Conservation (phyloP, 495 filamentous ascomycete genomes). For the Trichodelitschia bisporula region DNA sequence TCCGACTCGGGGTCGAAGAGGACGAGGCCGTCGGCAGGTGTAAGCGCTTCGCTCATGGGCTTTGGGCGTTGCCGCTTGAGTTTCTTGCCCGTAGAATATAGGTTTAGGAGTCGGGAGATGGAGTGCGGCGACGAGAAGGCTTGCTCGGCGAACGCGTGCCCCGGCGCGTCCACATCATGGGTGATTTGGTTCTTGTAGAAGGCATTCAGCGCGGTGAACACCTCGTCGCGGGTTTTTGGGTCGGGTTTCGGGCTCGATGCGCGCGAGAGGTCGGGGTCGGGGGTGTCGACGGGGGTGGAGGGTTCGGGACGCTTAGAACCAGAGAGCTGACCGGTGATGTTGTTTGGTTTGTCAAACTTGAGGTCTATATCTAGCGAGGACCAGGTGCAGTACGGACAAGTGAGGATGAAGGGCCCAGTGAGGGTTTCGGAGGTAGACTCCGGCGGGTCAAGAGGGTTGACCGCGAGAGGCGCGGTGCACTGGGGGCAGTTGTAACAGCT, state of each 20-base stretch:
- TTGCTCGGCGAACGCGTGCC: slow-evolving; percentile 17
- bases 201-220: slow-evolving; percentile 13
- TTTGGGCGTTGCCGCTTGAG: slow-evolving; percentile 33
- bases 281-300: not conserved
- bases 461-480: slow-evolving; percentile 57
- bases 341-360: slow-evolving; percentile 65
- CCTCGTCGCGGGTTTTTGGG: slow-evolving; percentile 12
- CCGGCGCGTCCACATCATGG: slow-evolving; percentile 9
- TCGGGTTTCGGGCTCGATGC: slow-evolving; percentile 17
- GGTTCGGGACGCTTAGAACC: not conserved
- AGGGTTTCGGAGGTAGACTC: slow-evolving; percentile 9
- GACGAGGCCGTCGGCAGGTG: slow-evolving; percentile 41
- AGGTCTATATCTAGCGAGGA: slow-evolving; percentile 71
- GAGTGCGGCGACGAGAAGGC: slow-evolving; percentile 58
- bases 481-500: slow-evolving; percentile 88
- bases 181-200: slow-evolving; percentile 34
- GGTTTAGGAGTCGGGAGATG: slow-evolving; percentile 67
- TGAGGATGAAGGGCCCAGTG: slow-evolving; percentile 44
- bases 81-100: slow-evolving; percentile 50
- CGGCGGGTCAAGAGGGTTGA: slow-evolving; percentile 33
- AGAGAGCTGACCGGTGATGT: slow-evolving; percentile 58
- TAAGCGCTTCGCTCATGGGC: slow-evolving; percentile 54
- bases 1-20: slow-evolving; percentile 26
- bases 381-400: slow-evolving; percentile 81
- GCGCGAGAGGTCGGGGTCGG: slow-evolving; percentile 13